Evolutionary conservation across 2,329 filamentous ascomycete species (phyloP).

Genomic region (Shiraia sp.): DNA sequence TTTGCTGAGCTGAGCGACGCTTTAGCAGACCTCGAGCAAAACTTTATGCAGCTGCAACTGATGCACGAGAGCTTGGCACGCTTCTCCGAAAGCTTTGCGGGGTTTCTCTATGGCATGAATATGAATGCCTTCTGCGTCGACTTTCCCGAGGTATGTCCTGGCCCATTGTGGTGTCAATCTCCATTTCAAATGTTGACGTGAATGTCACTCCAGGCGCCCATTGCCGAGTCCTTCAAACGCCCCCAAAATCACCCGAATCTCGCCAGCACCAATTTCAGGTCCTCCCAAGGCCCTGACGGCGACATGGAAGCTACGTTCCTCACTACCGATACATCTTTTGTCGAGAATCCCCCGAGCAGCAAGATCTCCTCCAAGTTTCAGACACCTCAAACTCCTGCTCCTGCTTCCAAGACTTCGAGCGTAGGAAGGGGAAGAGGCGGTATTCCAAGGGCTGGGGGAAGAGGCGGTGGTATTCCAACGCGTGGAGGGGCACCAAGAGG

Average conservation of each 20-base stretch:
- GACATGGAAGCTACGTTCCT: conserved; percentile 83
- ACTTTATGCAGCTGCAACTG: conserved; percentile 95
- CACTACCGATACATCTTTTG: conserved; percentile 90
- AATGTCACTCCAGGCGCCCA: conserved; percentile 65
- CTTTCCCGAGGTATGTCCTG: conserved; percentile 76
- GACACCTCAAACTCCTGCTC: conserved; percentile 40
- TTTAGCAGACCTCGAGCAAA: conserved; percentile 93
- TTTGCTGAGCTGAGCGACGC: conserved; percentile 93
- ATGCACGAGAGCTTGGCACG: conserved; percentile 94
- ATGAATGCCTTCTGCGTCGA: conserved; percentile 99
- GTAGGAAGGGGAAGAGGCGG: conserved; percentile 35
- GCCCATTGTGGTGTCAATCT: not conserved
- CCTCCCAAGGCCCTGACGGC: conserved; percentile 27
- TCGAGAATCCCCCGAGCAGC: conserved; percentile 75
- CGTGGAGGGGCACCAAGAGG: conserved; percentile 38
- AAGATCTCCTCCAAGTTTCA: conserved; percentile 51
- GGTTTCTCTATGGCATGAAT: conserved; percentile 92
- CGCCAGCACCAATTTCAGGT: conserved; percentile 21
- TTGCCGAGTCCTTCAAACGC: conserved; percentile 76
- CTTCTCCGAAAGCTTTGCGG: conserved; percentile 95
- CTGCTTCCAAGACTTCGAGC: conserved; percentile 22
- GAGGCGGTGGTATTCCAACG: conserved; percentile 38
- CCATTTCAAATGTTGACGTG: not conserved
- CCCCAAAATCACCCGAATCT: conserved; percentile 34
- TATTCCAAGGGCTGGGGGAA: conserved; percentile 37